Evolutionary conservation across 805 yeast genomes (phyloP), one percentile per base, ranked within the genome.

Genomic region (Debaryomyces hansenii): DNA sequence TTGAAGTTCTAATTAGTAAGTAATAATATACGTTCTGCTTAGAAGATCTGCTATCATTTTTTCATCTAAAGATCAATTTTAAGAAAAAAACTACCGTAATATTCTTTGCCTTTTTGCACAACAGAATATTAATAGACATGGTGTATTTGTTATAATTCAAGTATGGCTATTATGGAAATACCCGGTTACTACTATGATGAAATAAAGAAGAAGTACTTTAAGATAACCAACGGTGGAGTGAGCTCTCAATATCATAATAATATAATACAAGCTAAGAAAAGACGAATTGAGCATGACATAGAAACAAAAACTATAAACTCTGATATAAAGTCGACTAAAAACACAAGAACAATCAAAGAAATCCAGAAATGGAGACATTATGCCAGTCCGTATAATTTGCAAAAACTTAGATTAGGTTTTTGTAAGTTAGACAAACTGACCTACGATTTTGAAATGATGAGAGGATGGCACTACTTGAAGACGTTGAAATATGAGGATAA

Each of bases 171-270:
- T 12, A 39, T 39, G 34, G 58, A 56, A 34, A 53, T 63, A 15
- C 67, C 67, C 1, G 68, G 68, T 2, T 63, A 49, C 41, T 55
- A 55, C 46, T 65, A 37, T 36, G 70, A 65, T 41, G 55, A 44
- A 29, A 50, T 41, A 20, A 55, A 50, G 37, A 52, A 54, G 12
- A 54, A 55, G 40, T 65, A 63, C 47, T 65, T 65, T 52, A 58
- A 58, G 42, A 58, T 65, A 16, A 51, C 53, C 21, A 64, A 64
- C 38, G 70, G 69, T 4, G 63, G 45, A 16, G 24, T 42, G 8
- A 44, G 45, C 27, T 10, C 36, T 3, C 58, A 42, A 12, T 64
- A 64, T 46, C 60, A 63, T 38, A 64, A 63, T 46, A 64, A 61
- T 34, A 16, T 52, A 2, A 53, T 63, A 9, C 59, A 54, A 40